Conservation (phyloP, 139 green algal genomes). For the Marvania coccoides region DNA sequence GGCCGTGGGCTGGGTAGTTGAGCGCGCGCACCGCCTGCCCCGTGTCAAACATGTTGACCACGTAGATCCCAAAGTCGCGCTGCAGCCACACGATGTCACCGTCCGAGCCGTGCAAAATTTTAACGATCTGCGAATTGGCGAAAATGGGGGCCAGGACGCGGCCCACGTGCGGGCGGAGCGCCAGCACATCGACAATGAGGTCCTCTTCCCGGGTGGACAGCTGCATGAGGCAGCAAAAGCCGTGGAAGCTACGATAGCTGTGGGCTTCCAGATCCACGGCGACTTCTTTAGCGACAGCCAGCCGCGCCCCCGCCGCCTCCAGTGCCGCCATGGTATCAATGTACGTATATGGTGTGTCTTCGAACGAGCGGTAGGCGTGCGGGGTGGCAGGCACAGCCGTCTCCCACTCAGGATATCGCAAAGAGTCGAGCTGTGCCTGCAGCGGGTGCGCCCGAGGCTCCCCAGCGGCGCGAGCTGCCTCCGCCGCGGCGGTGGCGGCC, state of each 20-base stretch:
- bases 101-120: slow-evolving; percentile 89
- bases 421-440: slow-evolving; percentile 23
- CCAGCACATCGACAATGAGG: slow-evolving; percentile 78
- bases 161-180: slow-evolving; percentile 48
- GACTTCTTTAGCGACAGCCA: slow-evolving; percentile 45
- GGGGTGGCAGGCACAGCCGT: slow-evolving; percentile 13
- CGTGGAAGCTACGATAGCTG: slow-evolving; percentile 66
- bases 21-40: slow-evolving; percentile 57
- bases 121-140: slow-evolving; percentile 55
- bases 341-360: slow-evolving; percentile 17
- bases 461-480: background rate
- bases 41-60: slow-evolving; percentile 95
- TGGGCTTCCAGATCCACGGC: slow-evolving; percentile 90
- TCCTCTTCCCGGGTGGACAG: slow-evolving; percentile 73
- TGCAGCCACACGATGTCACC: slow-evolving; percentile 82
- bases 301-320: slow-evolving; percentile 5
- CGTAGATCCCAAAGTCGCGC: slow-evolving; percentile 88
- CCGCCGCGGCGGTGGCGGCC: background rate
- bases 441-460: slow-evolving; percentile 54
- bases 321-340: slow-evolving; percentile 19
- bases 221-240: slow-evolving; percentile 92
- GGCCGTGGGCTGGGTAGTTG: slow-evolving; percentile 25
- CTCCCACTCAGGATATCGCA: slow-evolving; percentile 42
- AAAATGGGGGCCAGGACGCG: slow-evolving; percentile 53
- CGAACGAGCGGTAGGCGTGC: background rate